These are phyloP conservation scores for Tetrastigma voinierianum DNA, from an alignment of 164 flowering plant genomes.

Conservation along the genomic window DNA sequence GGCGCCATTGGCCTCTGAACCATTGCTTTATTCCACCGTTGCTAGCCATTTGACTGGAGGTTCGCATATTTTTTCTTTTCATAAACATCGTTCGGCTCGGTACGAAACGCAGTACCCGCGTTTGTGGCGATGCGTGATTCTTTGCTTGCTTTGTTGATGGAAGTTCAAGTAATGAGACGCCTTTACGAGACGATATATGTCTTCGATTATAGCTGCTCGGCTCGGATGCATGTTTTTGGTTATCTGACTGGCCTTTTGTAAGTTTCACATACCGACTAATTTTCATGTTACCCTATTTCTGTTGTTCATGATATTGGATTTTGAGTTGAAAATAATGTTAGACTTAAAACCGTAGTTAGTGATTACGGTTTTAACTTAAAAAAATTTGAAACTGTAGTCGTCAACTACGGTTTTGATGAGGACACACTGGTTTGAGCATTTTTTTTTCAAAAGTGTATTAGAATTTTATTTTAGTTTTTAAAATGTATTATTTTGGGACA, in stretches of 20 bases:
- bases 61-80: constrained; percentile 46
- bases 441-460: no score
- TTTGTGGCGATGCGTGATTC: constrained; percentile 62
- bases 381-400: no score
- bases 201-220: constrained; percentile 76
- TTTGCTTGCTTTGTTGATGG: constrained; percentile 90
- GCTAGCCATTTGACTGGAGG: constrained; percentile 72
- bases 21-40: constrained; percentile 37
- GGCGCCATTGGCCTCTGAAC: constrained; percentile 40
- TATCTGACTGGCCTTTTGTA: constrained; percentile 88
- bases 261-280: constrained; percentile 28
- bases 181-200: constrained; percentile 72
- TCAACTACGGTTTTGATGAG: no score
- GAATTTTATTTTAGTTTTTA: no score
- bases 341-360: no score
- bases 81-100: constrained; percentile 31
- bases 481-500: no score
- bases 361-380: no score
- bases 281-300: background rate
- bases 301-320: no score
- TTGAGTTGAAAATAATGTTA: no score
- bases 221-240: constrained; percentile 84
- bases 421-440: no score
- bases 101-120: constrained; percentile 25
- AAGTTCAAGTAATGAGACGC: constrained; percentile 81